Evolutionary conservation across 441 rosid species (phyloP).

Genomic region (Populus hybrid): DNA sequence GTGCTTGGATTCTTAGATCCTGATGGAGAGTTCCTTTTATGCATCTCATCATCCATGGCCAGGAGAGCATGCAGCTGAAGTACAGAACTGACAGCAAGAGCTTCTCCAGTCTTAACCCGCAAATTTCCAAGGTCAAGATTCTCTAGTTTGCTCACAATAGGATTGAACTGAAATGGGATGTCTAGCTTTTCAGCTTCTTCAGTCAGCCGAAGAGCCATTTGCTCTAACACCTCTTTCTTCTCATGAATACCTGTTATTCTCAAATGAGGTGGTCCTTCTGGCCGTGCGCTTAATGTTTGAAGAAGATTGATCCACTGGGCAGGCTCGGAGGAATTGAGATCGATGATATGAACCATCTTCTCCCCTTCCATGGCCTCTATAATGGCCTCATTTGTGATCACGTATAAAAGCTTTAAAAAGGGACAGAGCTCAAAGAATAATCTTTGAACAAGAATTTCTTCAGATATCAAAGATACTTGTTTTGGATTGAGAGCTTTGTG

Average conservation of each 20-base stretch:
- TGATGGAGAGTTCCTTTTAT: constrained; percentile 34
- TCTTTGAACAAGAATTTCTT: constrained; percentile 46
- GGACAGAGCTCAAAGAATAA: constrained; percentile 71
- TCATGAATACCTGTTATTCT: constrained; percentile 67
- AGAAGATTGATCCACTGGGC: constrained; percentile 73
- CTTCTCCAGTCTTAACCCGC: constrained; percentile 69
- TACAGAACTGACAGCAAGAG: constrained; percentile 62
- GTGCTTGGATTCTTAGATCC: constrained; percentile 29
- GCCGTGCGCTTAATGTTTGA: constrained; percentile 50
- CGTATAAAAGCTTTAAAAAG: constrained; percentile 52
- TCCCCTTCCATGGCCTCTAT: constrained; percentile 69
- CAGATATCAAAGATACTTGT: constrained; percentile 37
- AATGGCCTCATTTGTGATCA: constrained; percentile 64
- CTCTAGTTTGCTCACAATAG: constrained; percentile 53
- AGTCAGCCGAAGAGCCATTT: constrained; percentile 49
- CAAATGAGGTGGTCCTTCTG: constrained; percentile 71
- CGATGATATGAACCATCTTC: constrained; percentile 71
- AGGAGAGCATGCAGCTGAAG: constrained; percentile 63
- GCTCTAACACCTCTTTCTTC: constrained; percentile 57
- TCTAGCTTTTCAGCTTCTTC: constrained; percentile 70
- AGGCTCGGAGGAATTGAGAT: constrained; percentile 57
- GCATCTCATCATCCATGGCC: constrained; percentile 50
- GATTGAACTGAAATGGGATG: constrained; percentile 63
- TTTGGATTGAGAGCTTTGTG: constrained; percentile 65
- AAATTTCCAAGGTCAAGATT: constrained; percentile 46